Evolutionary conservation across 306 rosid species (phyloP).

Genomic region (Herpetospermum pedunculosum): DNA sequence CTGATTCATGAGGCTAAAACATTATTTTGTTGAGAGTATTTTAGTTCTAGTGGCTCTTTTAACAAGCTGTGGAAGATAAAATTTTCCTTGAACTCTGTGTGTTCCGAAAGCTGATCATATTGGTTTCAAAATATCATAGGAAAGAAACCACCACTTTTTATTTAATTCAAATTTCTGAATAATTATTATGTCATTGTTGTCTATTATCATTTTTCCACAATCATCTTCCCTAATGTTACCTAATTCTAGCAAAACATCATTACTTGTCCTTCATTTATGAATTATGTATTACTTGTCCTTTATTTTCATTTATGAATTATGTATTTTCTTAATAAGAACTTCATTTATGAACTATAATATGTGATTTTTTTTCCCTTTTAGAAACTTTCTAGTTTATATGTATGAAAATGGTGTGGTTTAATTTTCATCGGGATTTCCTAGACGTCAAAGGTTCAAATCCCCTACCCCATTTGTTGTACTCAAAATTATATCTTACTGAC

Average conservation of each 20-base stretch:
- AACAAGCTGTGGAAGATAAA: constrained; percentile 4
- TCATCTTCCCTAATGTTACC: not conserved
- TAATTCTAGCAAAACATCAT: not conserved
- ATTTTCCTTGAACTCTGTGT: not conserved
- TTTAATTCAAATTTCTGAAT: not conserved
- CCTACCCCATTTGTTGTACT: too few relatives aligned
- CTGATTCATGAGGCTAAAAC: not conserved
- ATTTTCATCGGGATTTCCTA: not conserved
- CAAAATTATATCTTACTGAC: too few relatives aligned
- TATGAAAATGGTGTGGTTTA: not conserved
- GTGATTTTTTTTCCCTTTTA: not conserved
- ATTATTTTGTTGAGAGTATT: not conserved
- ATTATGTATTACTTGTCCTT: too few relatives aligned
- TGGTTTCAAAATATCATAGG: not conserved
- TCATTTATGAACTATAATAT: too few relatives aligned
- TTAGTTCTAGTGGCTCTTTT: not conserved
- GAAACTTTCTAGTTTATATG: not conserved
- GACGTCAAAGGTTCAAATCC: too few relatives aligned
- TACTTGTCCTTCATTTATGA: too few relatives aligned
- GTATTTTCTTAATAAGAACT: too few relatives aligned
- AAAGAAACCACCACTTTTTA: not conserved
- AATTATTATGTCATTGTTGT: not conserved
- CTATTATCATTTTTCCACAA: not conserved
- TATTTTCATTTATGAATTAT: not conserved
- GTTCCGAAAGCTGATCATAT: not conserved